Evolutionary conservation across 2,329 filamentous ascomycete species (phyloP), one percentile per base, ranked within the genome.

Genomic region (Exophiala spinifera): DNA sequence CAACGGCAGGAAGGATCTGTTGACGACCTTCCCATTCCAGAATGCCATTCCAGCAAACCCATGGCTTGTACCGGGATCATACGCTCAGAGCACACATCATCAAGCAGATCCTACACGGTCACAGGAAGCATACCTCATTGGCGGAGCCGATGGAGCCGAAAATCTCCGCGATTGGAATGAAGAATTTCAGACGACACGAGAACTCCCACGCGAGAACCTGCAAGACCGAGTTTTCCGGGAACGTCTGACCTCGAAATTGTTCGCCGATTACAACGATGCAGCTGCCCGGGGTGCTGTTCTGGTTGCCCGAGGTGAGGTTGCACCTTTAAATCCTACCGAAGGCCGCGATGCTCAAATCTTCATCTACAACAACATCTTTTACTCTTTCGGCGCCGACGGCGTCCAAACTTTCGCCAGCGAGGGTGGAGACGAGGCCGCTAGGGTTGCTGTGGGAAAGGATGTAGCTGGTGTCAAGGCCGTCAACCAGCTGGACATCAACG

Each of bases 341-440:
- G 85, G 81, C 60, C 84, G 81, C 63, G 92, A 99, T 70, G 94
- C 94, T 3, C 94, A 99, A 71, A 99, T 99, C 62, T 99, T 96
- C 67, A 92, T 99, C 20, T 96, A 97, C 78, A 97, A 97, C 79
- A 99, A 99, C 74, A 91, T 99, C 63, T 99, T 99, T 78, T 99
- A 96, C 78, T 97, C 94, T 0, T 97, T 96, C 65, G 94, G 94
- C 59, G 92, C 94, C 42, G 94, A 99, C 70, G 95, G 94, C 49
- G 94, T 97, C 43, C 92, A 94, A 40, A 99, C 94, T 14, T 99
- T 99, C 71, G 91, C 91, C 10, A 91, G 88, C 2, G 94, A 99
- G 74, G 94, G 94, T 62, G 94, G 94, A 17, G 92, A 99, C 63
- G 94, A 99, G 74, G 94, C 94, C 61, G 94, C 94, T 13, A 85